Evolutionary conservation across 2,329 filamentous ascomycete species (phyloP), one percentile per base, ranked within the genome.

Genomic region (Geosmithia flava): DNA sequence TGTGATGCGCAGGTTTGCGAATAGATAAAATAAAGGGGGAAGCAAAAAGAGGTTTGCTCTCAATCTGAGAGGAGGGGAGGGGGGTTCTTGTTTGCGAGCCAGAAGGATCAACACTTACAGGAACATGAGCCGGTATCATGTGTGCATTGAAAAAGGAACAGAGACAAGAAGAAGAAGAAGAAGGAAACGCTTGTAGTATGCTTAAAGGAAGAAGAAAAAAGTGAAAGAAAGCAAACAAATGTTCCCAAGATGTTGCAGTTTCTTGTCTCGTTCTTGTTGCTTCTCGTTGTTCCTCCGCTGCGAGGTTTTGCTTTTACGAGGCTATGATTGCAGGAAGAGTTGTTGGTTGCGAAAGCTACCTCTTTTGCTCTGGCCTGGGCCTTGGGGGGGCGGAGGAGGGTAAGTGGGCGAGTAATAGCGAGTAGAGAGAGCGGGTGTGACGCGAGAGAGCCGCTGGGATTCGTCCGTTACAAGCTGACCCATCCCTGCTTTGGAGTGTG

Each of bases 71-170:
- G n/a, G n/a, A n/a, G n/a, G n/a, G n/a, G n/a, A n/a, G n/a, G n/a
- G n/a, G n/a, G n/a, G n/a, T n/a, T n/a, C n/a, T n/a, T n/a, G n/a
- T n/a, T 27, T 27, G 23, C 23, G 8, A 8, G 23, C 23, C 23
- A 27, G 23, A 27, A 27, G 23, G 23, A 27, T 27, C 23, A 27
- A 30, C 30, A 48, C 47, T 44, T 45, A 48, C 47, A 45, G 23
- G 42, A 8, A 48, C 47, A 48, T 48, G 42, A 48, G 42, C 42
- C 37, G 20, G 29, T n/a, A 48, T 19, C 40, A 44, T 48, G 8
- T 20, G 20, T 39, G 41, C 39, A 47, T 47, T 10, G 20, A 27
- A 13, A 47, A 27, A 30, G 40, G 19, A 23, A 47, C 11, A 19
- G 10, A 19, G 20, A 19, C n/a, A 16, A 17, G 44, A 16, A 15